These are phyloP conservation scores for Ophiocytium majus DNA, from an alignment of 352 stramenopile species.

Conservation along the genomic window DNA sequence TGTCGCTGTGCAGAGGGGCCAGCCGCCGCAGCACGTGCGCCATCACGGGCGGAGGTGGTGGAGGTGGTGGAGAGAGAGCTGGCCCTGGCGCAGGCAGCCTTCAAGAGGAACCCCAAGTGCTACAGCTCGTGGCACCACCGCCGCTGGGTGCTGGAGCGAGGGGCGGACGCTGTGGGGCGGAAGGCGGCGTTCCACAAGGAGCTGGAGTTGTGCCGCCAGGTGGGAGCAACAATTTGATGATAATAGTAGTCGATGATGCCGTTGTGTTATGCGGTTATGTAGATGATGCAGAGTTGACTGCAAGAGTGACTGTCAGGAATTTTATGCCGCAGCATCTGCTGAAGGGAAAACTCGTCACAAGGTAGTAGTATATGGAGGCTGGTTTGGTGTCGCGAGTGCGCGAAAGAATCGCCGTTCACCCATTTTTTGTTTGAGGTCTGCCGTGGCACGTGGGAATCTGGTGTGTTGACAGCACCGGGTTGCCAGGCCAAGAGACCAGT, in stretches of 20 bases:
- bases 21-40: neutral
- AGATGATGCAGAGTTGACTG: conserved; percentile 15
- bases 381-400: too few relatives aligned
- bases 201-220: conserved; percentile 24
- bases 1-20: neutral
- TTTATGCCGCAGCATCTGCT: too few relatives aligned
- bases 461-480: too few relatives aligned
- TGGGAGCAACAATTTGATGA: too few relatives aligned
- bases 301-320: conserved; percentile 73
- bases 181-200: conserved; percentile 26
- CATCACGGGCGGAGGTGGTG: neutral
- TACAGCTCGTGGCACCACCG: conserved; percentile 82
- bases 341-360: too few relatives aligned
- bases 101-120: conserved; percentile 94
- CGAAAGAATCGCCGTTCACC: too few relatives aligned
- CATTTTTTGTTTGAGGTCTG: too few relatives aligned
- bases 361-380: too few relatives aligned
- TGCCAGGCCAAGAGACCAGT: too few relatives aligned
- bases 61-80: conserved; percentile 74
- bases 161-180: conserved; percentile 30
- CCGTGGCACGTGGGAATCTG: too few relatives aligned
- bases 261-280: too few relatives aligned
- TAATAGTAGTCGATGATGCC: too few relatives aligned
- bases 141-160: conserved; percentile 64
- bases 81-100: conserved; percentile 78